Evolutionary conservation across 208 protist genomes (phyloP), one percentile per base, ranked within the genome.

Genomic region (Trypanosoma theileri): DNA sequence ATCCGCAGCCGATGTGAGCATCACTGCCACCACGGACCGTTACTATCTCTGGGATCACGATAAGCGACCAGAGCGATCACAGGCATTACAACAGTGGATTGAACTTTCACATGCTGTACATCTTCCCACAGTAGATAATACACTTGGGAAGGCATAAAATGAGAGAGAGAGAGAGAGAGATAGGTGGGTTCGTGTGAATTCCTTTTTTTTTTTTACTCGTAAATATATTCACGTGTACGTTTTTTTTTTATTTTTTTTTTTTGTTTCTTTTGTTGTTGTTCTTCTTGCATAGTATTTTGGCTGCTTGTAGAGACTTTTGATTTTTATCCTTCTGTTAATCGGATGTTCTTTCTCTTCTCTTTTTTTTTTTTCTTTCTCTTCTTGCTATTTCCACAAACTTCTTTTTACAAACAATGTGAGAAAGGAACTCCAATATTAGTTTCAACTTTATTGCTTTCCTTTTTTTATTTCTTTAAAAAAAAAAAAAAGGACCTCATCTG

Each of bases 21-120:
- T 83, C 14, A 12, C 65, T 16, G 62, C 68, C 22, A 63, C 58
- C 3, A 64, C 73, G 10, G 67, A 74, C 24, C 22, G 63, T 11
- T 88, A 75, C 52, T 54, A 70, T 41, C 31, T 84, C 19, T 93
- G 87, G 84, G 87, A 88, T 57, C 87, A 93, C 53, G 87, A 88
- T 54, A 65, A 69, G 46, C 35, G 57, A 48, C 80, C 84, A 13
- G 58, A 77, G 13, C 55, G 54, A 9, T 22, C 54, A 19, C 69
- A 81, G 8, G 41, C 77, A 14, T 22, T 88, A 24, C 19, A 14
- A 17, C 83, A 92, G 44, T 90, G 84, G 81, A 67, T 93, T 40
- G 73, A 61, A 11, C 71, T 93, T 2, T 65, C 84, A 4, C 19
- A 75, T 40, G 67, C 69, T 19, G 26, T 90, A 14, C 87, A 93